phyloP scores from a whole-genome alignment of 140 eudicot genomes.

The Anethum foeniculum region DNA sequence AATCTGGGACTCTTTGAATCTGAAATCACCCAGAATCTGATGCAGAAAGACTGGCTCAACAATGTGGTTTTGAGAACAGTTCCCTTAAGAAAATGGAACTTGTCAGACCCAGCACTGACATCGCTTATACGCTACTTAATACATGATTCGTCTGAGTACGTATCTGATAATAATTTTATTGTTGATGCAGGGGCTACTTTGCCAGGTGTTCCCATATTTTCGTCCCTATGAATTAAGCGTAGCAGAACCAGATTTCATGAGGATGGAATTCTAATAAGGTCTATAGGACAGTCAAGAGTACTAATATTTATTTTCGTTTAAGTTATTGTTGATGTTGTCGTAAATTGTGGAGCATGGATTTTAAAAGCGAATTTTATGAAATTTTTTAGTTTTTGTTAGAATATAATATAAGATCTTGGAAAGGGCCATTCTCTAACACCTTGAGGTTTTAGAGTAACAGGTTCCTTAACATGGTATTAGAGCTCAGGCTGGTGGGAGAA shows the following conservation, averaged over 20 bases:
- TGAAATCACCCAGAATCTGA: constrained; percentile 32
- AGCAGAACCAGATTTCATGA: neutral
- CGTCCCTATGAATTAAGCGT: constrained; percentile 17
- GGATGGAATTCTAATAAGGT: too few relatives aligned
- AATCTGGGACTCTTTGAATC: constrained; percentile 34
- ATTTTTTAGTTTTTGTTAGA: too few relatives aligned
- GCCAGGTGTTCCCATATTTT: constrained; percentile 30
- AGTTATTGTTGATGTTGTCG: too few relatives aligned
- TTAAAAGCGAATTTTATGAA: too few relatives aligned
- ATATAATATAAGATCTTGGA: too few relatives aligned
- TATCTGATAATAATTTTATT: constrained; percentile 25
- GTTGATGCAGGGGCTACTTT: constrained; percentile 32
- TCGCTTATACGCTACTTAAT: constrained; percentile 22
- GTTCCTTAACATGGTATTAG: too few relatives aligned
- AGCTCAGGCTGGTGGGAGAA: too few relatives aligned
- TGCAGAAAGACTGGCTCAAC: constrained; percentile 24
- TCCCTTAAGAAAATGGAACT: constrained; percentile 21
- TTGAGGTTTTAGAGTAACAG: too few relatives aligned
- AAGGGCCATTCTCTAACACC: too few relatives aligned
- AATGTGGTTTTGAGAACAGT: constrained; percentile 15
- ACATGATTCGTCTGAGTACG: constrained; percentile 31
- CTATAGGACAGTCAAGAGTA: too few relatives aligned
- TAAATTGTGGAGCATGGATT: too few relatives aligned
- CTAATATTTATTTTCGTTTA: too few relatives aligned
- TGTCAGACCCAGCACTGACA: constrained; percentile 27